These are phyloP conservation scores for Septoria linicola DNA, from an alignment of 2,329 filamentous ascomycete genomes.

Conservation along the genomic window DNA sequence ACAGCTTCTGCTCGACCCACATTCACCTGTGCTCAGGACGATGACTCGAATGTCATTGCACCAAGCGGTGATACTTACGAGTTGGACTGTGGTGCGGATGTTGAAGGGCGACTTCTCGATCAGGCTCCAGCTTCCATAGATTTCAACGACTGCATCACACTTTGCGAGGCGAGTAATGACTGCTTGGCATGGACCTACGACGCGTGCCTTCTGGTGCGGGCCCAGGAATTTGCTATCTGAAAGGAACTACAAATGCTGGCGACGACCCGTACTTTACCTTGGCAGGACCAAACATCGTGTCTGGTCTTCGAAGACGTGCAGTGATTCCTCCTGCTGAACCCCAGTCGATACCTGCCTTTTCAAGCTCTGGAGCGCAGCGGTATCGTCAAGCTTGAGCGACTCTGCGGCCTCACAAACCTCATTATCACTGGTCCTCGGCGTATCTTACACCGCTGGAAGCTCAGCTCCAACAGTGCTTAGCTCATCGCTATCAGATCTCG, in stretches of 20 bases:
- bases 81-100: slow-evolving; percentile 2
- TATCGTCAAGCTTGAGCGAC: too few relatives aligned
- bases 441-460: too few relatives aligned
- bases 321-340: background rate
- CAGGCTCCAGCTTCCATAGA: slow-evolving; percentile 5
- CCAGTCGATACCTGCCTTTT: too few relatives aligned
- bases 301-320: slow-evolving; percentile 2
- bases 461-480: too few relatives aligned
- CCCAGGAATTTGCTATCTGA: slow-evolving; percentile 30
- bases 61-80: slow-evolving; percentile 8
- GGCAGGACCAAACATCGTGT: slow-evolving; percentile 3
- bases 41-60: slow-evolving; percentile 9
- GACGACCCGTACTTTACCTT: slow-evolving; percentile 1
- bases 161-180: slow-evolving; percentile 22
- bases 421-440: too few relatives aligned
- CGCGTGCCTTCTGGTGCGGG: slow-evolving; percentile 26
- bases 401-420: too few relatives aligned
- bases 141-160: slow-evolving; percentile 28
- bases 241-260: slow-evolving; percentile 1
- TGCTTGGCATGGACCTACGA: slow-evolving; percentile 30
- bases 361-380: too few relatives aligned
- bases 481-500: too few relatives aligned
- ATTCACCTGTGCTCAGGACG: slow-evolving; percentile 12
- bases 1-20: slow-evolving; percentile 7
- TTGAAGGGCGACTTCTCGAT: background rate